These are phyloP conservation scores for Sporothrix brasiliensis DNA, from an alignment of 2,329 filamentous ascomycete species.

Conservation along the genomic window DNA sequence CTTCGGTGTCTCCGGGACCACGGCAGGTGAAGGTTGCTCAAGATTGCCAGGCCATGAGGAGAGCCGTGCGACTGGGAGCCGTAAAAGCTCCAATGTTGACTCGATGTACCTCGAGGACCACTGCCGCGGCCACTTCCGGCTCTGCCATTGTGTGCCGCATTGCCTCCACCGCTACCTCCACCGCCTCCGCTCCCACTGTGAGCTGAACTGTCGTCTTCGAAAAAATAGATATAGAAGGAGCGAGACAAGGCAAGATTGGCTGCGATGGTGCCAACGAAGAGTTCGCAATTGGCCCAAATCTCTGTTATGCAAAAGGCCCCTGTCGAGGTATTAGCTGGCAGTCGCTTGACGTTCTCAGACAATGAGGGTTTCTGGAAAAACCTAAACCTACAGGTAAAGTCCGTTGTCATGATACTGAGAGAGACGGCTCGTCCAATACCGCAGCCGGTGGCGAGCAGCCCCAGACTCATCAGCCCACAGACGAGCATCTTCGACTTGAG, in stretches of 20 bases:
- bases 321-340: constrained; percentile 29
- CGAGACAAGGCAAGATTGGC: constrained; percentile 37
- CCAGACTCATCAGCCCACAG: constrained; percentile 44
- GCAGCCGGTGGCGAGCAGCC: constrained; percentile 39
- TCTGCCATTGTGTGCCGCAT: not conserved
- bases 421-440: constrained; percentile 39
- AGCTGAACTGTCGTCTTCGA: not conserved
- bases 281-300: constrained; percentile 37
- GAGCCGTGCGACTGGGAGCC: constrained; percentile 8
- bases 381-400: constrained; percentile 40
- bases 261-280: constrained; percentile 36
- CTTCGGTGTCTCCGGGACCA: not conserved
- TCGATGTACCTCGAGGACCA: not conserved
- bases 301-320: constrained; percentile 42
- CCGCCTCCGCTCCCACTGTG: not conserved
- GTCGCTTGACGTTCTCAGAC: not conserved
- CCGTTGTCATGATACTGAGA: constrained; percentile 37
- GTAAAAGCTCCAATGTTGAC: constrained; percentile 8
- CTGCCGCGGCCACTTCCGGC: not conserved
- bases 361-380: not conserved
- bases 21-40: not conserved
- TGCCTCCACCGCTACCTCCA: not conserved
- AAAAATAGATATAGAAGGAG: constrained; percentile 38
- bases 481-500: constrained; percentile 41
- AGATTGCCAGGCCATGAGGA: not conserved